Conservation (phyloP, 345 rosid species). For the Anastatica hierochuntica region DNA sequence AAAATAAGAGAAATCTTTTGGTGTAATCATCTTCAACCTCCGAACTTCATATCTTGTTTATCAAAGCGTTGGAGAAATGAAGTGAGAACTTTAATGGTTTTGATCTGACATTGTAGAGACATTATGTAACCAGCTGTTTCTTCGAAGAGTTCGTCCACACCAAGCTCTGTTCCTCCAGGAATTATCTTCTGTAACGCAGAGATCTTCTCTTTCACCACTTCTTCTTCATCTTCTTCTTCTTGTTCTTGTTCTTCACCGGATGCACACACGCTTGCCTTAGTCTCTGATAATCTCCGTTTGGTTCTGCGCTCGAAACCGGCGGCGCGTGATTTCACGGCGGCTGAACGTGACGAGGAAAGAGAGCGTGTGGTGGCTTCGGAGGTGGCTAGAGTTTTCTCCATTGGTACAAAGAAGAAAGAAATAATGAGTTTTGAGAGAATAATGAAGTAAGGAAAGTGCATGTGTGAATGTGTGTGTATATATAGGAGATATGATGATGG, state of each 20-base stretch:
- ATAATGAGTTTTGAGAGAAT: constrained; percentile 19
- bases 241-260: constrained; percentile 14
- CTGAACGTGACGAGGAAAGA: constrained; percentile 6
- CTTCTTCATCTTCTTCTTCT: constrained; percentile 27
- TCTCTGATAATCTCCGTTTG: constrained; percentile 20
- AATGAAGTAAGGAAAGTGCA: constrained; percentile 16
- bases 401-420: constrained; percentile 3
- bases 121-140: constrained; percentile 64
- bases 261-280: constrained; percentile 3
- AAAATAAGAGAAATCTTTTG: constrained; percentile 15
- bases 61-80: constrained; percentile 40
- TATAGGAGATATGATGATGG: too few species aligned
- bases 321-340: constrained; percentile 19
- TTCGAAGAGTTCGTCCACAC: constrained; percentile 50
- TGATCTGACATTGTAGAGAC: constrained; percentile 51
- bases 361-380: constrained; percentile 1
- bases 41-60: constrained; percentile 42
- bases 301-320: constrained; percentile 23
- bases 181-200: constrained; percentile 62
- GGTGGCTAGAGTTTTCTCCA: constrained; percentile 30
- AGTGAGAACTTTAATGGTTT: constrained; percentile 46
- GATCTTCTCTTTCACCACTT: constrained; percentile 41
- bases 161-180: constrained; percentile 59
- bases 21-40: constrained; percentile 32
- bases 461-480: constrained; percentile 6